phyloP scores from a whole-genome alignment of 1,139 yeast species.

The Zygosaccharomyces sapae region DNA sequence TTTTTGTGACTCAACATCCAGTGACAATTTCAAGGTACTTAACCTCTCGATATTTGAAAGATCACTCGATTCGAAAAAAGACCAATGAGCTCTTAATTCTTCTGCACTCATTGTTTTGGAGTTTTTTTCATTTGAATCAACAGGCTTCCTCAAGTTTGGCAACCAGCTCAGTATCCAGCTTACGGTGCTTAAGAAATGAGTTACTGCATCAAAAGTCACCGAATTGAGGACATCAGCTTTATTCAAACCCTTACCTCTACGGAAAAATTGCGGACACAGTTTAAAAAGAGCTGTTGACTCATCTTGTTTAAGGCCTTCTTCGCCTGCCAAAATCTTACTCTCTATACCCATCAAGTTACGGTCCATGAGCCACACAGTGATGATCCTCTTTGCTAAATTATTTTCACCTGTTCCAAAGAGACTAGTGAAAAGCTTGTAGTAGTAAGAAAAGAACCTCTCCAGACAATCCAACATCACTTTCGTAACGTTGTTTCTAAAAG shows the following conservation, averaged over 20 bases:
- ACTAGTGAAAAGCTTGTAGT: constrained; percentile 31
- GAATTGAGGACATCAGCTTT: constrained; percentile 31
- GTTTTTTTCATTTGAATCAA: constrained; percentile 38
- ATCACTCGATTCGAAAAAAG: constrained; percentile 44
- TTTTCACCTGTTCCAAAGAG: constrained; percentile 25
- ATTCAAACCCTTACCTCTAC: constrained; percentile 23
- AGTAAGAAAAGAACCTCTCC: constrained; percentile 34
- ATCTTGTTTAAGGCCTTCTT: constrained; percentile 27
- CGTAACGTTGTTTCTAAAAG: constrained; percentile 51
- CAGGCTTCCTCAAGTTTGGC: constrained; percentile 46
- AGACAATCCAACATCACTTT: constrained; percentile 42
- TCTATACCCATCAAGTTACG: constrained; percentile 27
- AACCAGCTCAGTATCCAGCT: constrained; percentile 54
- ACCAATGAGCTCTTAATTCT: constrained; percentile 52
- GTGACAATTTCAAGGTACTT: constrained; percentile 32
- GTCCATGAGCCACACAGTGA: constrained; percentile 46
- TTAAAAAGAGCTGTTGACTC: constrained; percentile 42
- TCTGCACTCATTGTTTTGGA: constrained; percentile 41
- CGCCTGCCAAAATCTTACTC: constrained; percentile 22
- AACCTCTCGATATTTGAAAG: constrained; percentile 36
- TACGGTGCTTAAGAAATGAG: constrained; percentile 47
- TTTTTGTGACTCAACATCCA: constrained; percentile 42
- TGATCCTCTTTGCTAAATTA: constrained; percentile 31
- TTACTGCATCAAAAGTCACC: constrained; percentile 44
- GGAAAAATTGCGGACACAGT: constrained; percentile 23